A percentile compares a stretch with the other conserved stretches of the same genome.
Evolutionary conservation across 805 yeast species (phyloP).

Genomic region (Torulaspora maleeae): DNA sequence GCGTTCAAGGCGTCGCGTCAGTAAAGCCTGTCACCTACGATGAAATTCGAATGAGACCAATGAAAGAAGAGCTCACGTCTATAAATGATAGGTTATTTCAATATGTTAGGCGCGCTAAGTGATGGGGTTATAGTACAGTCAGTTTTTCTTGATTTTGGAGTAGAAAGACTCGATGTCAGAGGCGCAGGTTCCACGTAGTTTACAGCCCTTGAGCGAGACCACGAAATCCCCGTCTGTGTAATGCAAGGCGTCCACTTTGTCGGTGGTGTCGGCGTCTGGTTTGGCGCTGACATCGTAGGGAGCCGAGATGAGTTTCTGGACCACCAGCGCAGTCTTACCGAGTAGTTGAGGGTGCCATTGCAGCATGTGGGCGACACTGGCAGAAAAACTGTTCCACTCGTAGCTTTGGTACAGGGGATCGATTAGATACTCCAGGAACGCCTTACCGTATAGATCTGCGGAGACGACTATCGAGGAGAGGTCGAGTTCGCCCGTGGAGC

Average conservation of each 20-base stretch:
- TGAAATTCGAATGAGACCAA: background rate
- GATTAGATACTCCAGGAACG: slow-evolving; percentile 73
- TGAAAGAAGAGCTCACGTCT: background rate
- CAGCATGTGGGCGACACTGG: slow-evolving; percentile 73
- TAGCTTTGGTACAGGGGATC: slow-evolving; percentile 69
- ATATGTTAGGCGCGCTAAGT: background rate
- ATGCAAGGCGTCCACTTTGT: slow-evolving; percentile 43
- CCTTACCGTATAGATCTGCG: slow-evolving; percentile 60
- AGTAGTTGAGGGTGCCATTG: slow-evolving; percentile 92
- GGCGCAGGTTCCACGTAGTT: slow-evolving; percentile 48
- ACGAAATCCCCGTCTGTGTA: slow-evolving; percentile 66
- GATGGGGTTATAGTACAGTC: slow-evolving; percentile 1
- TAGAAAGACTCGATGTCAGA: slow-evolving; percentile 33
- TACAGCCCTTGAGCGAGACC: slow-evolving; percentile 57
- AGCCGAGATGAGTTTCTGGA: slow-evolving; percentile 53
- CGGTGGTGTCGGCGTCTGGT: slow-evolving; percentile 18
- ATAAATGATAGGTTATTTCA: background rate
- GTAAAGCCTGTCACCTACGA: background rate
- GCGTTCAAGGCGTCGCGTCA: slow-evolving; percentile 10
- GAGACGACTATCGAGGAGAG: slow-evolving; percentile 67
- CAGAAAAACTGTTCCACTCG: slow-evolving; percentile 40
- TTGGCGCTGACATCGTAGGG: slow-evolving; percentile 38
- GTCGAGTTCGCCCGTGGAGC: slow-evolving; percentile 51
- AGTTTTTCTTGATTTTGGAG: slow-evolving; percentile 15
- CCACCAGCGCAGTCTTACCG: slow-evolving; percentile 67